Evolutionary conservation across 148 eudicot genomes (phyloP).

Genomic region (Chenopodium quinoa): DNA sequence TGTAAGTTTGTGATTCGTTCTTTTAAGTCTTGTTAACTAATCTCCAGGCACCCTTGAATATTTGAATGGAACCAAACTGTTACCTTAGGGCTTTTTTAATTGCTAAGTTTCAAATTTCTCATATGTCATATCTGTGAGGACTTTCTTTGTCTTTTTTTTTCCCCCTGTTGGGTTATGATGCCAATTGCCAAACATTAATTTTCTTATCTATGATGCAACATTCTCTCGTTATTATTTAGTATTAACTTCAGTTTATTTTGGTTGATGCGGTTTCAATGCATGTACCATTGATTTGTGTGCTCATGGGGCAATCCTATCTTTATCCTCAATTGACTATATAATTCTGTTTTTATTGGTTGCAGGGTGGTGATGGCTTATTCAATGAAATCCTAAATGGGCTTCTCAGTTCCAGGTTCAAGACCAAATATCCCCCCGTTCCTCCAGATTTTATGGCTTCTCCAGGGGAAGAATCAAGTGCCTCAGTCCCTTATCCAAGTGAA

Average conservation of each 20-base stretch:
- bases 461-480: slow-evolving; percentile 31
- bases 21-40: not conserved
- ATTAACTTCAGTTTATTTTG: not conserved
- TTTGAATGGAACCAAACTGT: not conserved
- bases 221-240: not conserved
- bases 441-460: slow-evolving; percentile 42
- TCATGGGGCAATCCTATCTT: too few species aligned
- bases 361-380: slow-evolving; percentile 99
- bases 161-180: not conserved
- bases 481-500: slow-evolving; percentile 39
- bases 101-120: slow-evolving; percentile 1
- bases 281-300: too few species aligned
- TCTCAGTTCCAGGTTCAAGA: slow-evolving; percentile 73
- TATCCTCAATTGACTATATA: not conserved
- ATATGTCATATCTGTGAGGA: not conserved
- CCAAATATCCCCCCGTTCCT: slow-evolving; percentile 75
- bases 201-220: not conserved
- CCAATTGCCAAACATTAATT: not conserved
- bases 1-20: slow-evolving; percentile 51
- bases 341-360: slow-evolving; percentile 18
- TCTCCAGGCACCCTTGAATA: not conserved
- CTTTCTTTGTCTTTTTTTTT: not conserved
- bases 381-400: slow-evolving; percentile 87
- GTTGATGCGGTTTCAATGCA: slow-evolving; percentile 1
- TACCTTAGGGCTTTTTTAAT: not conserved